Base-by-base conservation (phyloP, 2,329 filamentous ascomycete species). In the Macrophomina pseudophaseolina region DNA sequence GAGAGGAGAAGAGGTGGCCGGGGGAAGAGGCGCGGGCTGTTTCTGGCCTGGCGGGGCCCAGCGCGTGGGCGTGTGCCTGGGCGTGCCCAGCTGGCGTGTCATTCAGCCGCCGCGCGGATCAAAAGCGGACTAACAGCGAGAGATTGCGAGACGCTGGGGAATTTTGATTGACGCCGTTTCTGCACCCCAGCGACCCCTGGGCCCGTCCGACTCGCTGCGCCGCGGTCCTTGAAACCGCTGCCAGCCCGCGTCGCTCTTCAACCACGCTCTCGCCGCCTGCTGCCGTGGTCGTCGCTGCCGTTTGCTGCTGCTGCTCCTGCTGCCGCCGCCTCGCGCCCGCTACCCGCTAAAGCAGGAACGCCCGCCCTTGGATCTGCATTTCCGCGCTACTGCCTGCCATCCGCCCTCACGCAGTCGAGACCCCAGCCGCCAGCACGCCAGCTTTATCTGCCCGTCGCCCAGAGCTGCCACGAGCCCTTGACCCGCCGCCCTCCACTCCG, bases 71-170 rank as follows among this genome's bases (percentile, higher is more conserved):
- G 35, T 38, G 7, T 23, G 23, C 23, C 23, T 23, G 23, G 23
- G 23, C 23, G 23, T 23, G 23, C 23, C 23, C 23, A 23, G 23
- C 42, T 44, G 42, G 54, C 56, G 28, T 59, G 56, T 35, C 56
- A 46, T 46, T 46, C 54, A 58, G 54, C 56, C 40, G 56, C 56
- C 49, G 33, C 38, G 58, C 58, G 58, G 23, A 62, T 62, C 58
- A 62, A 51, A 38, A 33, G 58, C 56, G 56, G 56, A 40, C 56
- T 60, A 60, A 40, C 40, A 40, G 18, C 42, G 42, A 62, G 58
- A 62, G 58, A 62, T 62, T 62, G 58, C 58, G 42, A 62, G 58
- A 48, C 58, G 32, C 42, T 48, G 11, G 42, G 42, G 58, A 62
- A 62, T 62, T 62, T 62, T 38, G 58, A 62, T 62, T 33, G 51